Conservation (phyloP, 768 basidiomycete species). For the Boletus sp. region DNA sequence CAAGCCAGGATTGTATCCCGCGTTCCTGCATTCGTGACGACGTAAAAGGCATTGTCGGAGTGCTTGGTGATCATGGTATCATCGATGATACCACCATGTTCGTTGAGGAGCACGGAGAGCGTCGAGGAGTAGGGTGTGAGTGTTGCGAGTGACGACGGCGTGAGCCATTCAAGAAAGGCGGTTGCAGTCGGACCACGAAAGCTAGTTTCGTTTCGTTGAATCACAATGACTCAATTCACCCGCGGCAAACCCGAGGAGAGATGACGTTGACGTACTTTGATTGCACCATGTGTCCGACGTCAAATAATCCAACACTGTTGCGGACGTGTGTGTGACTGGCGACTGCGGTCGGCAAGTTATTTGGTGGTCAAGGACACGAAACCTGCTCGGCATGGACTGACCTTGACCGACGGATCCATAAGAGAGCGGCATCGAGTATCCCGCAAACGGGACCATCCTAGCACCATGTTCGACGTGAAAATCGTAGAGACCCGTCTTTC, state of each 20-base stretch:
- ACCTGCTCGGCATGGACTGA: slow-evolving; percentile 28
- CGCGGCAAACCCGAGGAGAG: neutral
- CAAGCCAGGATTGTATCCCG: slow-evolving; percentile 77
- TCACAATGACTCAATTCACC: neutral
- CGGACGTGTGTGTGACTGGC: slow-evolving; percentile 90
- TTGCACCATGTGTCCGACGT: slow-evolving; percentile 99
- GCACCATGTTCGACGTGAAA: slow-evolving; percentile 81
- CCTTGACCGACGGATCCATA: slow-evolving; percentile 84
- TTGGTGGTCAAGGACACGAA: slow-evolving; percentile 12
- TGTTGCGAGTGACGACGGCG: slow-evolving; percentile 73
- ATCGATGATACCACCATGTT: slow-evolving; percentile 91
- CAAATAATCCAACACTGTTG: slow-evolving; percentile 80
- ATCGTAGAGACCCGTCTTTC: slow-evolving; percentile 78
- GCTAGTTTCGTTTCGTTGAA: slow-evolving; percentile 35
- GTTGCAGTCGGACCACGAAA: slow-evolving; percentile 79
- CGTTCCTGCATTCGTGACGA: slow-evolving; percentile 94
- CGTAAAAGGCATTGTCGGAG: slow-evolving; percentile 75
- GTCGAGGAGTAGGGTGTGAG: slow-evolving; percentile 77
- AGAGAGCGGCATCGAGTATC: slow-evolving; percentile 88
- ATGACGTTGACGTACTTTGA: slow-evolving; percentile 51
- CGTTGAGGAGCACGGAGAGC: slow-evolving; percentile 86
- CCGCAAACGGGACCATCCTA: slow-evolving; percentile 97
- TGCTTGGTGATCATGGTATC: slow-evolving; percentile 92
- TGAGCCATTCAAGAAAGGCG: slow-evolving; percentile 84
- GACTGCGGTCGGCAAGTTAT: slow-evolving; percentile 43